These are phyloP conservation scores for Extremus antarcticus DNA, from an alignment of 495 filamentous ascomycete genomes.

Conservation along the genomic window DNA sequence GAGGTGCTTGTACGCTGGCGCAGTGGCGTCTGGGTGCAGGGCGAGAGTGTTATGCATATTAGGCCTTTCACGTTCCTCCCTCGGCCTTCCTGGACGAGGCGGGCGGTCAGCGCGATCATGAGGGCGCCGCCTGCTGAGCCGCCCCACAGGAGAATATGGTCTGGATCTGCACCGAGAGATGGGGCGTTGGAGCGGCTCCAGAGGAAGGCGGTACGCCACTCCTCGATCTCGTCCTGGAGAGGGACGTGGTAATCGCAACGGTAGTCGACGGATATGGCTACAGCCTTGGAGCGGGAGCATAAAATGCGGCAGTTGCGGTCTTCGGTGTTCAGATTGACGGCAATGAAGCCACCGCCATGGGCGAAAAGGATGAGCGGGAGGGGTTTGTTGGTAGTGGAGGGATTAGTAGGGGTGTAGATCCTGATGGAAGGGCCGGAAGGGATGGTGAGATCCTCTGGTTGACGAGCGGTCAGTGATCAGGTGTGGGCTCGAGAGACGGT, in stretches of 20 bases:
- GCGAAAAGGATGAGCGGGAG: slow-evolving; percentile 2
- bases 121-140: slow-evolving; percentile 1
- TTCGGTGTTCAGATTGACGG: slow-evolving; percentile 7
- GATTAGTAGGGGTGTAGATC: neutral
- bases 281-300: neutral
- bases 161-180: neutral
- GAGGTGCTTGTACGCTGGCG: slow-evolving; percentile 3
- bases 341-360: slow-evolving; percentile 7
- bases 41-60: neutral
- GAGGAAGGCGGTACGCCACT: neutral
- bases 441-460: neutral
- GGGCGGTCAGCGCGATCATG: neutral
- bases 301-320: slow-evolving; percentile 3
- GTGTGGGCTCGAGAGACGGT: no score
- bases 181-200: neutral
- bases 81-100: neutral
- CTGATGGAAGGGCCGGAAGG: neutral
- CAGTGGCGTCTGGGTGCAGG: slow-evolving; percentile 2
- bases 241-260: neutral
- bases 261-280: slow-evolving; percentile 2
- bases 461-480: neutral
- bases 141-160: neutral
- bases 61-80: neutral
- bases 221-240: neutral
- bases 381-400: neutral